phyloP scores from a whole-genome alignment of 2,329 filamentous ascomycete species.

The Claviceps quebecensis region DNA sequence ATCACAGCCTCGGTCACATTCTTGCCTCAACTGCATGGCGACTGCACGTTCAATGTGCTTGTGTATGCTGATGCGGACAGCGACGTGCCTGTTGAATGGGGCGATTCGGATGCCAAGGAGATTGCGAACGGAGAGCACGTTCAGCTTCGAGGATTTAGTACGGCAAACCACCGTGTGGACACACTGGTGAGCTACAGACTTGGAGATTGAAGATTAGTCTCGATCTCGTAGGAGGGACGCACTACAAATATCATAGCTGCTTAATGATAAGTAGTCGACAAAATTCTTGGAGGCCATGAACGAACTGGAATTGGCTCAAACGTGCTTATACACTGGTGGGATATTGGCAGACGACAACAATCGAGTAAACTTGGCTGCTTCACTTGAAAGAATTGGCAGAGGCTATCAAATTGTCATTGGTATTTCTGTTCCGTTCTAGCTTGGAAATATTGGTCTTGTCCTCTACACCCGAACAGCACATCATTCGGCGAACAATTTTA shows the following conservation, averaged over 20 bases:
- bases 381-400: background rate
- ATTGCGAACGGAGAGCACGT: constrained; percentile 91
- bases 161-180: constrained; percentile 83
- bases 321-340: background rate
- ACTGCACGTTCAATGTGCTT: constrained; percentile 97
- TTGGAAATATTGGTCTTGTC: background rate
- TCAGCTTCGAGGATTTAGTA: constrained; percentile 90
- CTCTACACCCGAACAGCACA: background rate
- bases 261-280: background rate
- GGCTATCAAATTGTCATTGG: background rate
- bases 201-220: constrained; percentile 27
- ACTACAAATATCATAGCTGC: too few relatives aligned
- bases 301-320: background rate
- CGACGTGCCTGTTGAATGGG: constrained; percentile 96
- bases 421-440: background rate
- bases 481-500: background rate
- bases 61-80: constrained; percentile 96
- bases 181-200: constrained; percentile 87
- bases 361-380: background rate
- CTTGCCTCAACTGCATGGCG: constrained; percentile 71
- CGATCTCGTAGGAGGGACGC: too few relatives aligned
- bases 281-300: background rate
- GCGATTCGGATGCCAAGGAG: constrained; percentile 95
- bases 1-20: constrained; percentile 98
- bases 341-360: background rate